Evolutionary conservation across 352 stramenopile species (phyloP).

Genomic region (Halophytophthora polymorphica): DNA sequence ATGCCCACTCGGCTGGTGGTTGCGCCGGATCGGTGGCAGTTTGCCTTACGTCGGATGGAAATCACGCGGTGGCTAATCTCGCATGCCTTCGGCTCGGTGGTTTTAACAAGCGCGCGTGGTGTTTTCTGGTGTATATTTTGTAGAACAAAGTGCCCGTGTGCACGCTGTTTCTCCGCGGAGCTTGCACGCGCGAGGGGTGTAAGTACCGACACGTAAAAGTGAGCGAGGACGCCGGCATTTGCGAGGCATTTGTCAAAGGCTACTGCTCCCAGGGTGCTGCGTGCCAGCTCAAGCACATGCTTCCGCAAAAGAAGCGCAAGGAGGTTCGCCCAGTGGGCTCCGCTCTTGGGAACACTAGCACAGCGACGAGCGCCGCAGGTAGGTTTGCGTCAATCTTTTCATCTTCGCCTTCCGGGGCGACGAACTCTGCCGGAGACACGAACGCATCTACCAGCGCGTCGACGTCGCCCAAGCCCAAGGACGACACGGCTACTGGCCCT

Average conservation of each 20-base stretch:
- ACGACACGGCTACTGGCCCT: too few species aligned
- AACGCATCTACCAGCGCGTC: conserved; percentile 2
- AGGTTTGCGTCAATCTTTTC: conserved; percentile 18
- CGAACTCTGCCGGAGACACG: neutral
- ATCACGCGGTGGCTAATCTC: conserved; percentile 13
- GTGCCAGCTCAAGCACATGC: conserved; percentile 65
- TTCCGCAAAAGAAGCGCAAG: conserved; percentile 32
- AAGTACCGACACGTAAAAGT: conserved; percentile 85
- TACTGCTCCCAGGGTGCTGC: conserved; percentile 54
- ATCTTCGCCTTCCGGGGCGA: conserved; percentile 8
- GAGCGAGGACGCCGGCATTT: conserved; percentile 55
- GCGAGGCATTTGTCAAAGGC: conserved; percentile 60
- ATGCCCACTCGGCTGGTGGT: conserved; percentile 9
- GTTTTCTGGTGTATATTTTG: conserved; percentile 11
- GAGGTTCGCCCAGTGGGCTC: neutral
- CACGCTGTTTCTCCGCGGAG: conserved; percentile 69
- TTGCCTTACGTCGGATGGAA: conserved; percentile 4
- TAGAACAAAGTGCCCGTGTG: conserved; percentile 86
- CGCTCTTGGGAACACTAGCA: conserved; percentile 3
- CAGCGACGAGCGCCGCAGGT: conserved; percentile 26
- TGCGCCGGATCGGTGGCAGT: neutral
- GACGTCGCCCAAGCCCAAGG: conserved; percentile 5
- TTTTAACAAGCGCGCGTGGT: conserved; percentile 19
- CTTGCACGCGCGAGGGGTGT: conserved; percentile 70
- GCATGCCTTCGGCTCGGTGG: conserved; percentile 15